Evolutionary conservation across 1,284 basidiomycete genomes (phyloP), one percentile per base, ranked within the genome.

Genomic region (Thelephora terrestris): DNA sequence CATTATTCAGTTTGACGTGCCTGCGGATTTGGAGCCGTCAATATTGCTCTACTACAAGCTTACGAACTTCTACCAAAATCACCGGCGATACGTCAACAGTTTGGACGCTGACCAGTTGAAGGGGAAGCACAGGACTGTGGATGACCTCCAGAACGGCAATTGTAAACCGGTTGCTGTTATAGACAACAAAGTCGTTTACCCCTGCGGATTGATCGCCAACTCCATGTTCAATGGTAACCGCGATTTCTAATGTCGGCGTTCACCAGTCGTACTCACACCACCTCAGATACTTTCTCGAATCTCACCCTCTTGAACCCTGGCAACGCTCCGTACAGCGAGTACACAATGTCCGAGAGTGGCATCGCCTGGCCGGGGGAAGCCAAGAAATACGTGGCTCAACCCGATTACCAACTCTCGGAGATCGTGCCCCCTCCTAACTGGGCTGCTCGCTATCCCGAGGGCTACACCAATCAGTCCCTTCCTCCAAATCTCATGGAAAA

Each of bases 41-140:
- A 88, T 99, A 3, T 84, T 99, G 61, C 73, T 98, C 55, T 99
- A 99, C 72, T 99, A 99, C 78, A 91, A 92, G 68, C 80, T 95
- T 64, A 89, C 87, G 50, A 92, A 92, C 70, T 95, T 91, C 74
- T 99, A 85, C 70, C 96, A 99, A 74, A 99, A 99, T 66, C 96
- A 99, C 65, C 83, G 96, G 44, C 81, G 96, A 60, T 99, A 99
- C 63, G 93, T 99, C 52, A 91, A 95, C 72, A 95, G 90, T 62
- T 70, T 92, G 47, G 80, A 94, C 61, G 74, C 84, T 6, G 74
- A 85, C 57, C 96, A 99, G 67, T 76, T 99, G 43, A 79, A 81
- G 58, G 95, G 94, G 49, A 73, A 90, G 48, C 67, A 66, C 45
- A 78, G 81, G 36, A 73, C 66, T 50, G 58, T 68, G 3, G 62